Base-by-base conservation (phyloP, 495 filamentous ascomycete species). In the Evernia prunastri region DNA sequence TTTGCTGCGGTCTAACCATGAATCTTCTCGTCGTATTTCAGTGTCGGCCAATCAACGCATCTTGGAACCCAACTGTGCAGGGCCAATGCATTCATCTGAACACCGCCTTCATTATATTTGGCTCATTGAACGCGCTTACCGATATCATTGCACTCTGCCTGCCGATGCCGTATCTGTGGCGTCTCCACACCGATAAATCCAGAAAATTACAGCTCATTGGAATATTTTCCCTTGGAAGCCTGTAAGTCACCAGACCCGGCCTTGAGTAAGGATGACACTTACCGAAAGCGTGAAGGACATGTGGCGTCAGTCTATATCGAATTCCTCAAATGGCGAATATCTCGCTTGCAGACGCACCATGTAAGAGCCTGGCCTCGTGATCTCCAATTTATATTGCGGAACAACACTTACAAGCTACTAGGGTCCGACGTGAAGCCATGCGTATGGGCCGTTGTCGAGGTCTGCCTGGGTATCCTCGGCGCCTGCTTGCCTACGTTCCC, bases 11-110 rank as follows among this genome's bases (percentile, higher is more conserved):
- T 13, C 56, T 71, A 3, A 70, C 68, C 15, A 72, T 73, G 54
- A 68, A 68, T n/a, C 68, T 77, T 6, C 39, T 73, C 29, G 75
- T 74, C 66, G 69, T 75, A 47, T 76, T 78, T 54, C 72, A 76
- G 59, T 77, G 74, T 67, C 66, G 49, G 17, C 76, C 76, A 9
- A 68, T 77, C n/a, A 64, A 62, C 33, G 59, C 35, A 7, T 37
- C 58, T 33, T 69, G 67, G 67, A 42, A 62, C 20, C 40, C 29
- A 6, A 11, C 35, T 10, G 37, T 43, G 18, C 29, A 33, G 20
- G 60, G 64, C 3, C 37, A 40, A 27, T 69, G 67, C 59, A 40
- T 69, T n/a, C 59, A 65, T 13, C 33, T 68, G 29, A 56, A 65
- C 39, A 61, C 56, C 12, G 60, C 56, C 10, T 58, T 47, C 25